These are phyloP conservation scores for Oemleria cerasiformis DNA, from an alignment of 306 rosid genomes.

Conservation along the genomic window DNA sequence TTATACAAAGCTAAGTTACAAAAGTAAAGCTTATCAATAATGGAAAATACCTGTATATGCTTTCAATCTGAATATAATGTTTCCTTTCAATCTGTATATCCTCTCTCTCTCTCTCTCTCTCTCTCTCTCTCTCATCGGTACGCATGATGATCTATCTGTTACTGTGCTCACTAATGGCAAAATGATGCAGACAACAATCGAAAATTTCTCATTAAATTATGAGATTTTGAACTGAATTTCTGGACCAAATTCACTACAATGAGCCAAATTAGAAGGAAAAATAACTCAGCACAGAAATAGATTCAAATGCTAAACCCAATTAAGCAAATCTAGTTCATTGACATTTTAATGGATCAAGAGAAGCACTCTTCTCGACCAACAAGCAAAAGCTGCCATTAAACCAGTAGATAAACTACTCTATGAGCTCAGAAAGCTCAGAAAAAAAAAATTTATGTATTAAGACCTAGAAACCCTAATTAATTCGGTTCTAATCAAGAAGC, in stretches of 20 bases:
- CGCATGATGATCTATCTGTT: too few relatives aligned
- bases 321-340: not conserved
- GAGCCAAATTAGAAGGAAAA: not conserved
- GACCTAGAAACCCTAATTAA: not conserved
- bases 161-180: too few relatives aligned
- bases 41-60: not conserved
- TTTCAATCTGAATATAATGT: not conserved
- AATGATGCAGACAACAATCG: too few relatives aligned
- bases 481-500: constrained; percentile 39
- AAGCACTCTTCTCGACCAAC: not conserved
- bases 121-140: not conserved
- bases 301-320: not conserved
- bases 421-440: constrained; percentile 29
- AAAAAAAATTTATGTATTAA: constrained; percentile 13
- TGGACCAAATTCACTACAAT: not conserved
- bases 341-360: constrained; percentile 1
- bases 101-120: not conserved
- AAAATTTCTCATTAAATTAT: not conserved
- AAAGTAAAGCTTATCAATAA: not conserved
- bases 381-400: not conserved
- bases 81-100: not conserved
- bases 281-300: not conserved
- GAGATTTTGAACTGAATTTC: not conserved
- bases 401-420: constrained; percentile 8
- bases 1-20: constrained; percentile 20